A percentile compares a stretch with the other conserved stretches of the same genome.
Conservation (phyloP, 208 protist genomes). For the Leptomonas seymouri region DNA sequence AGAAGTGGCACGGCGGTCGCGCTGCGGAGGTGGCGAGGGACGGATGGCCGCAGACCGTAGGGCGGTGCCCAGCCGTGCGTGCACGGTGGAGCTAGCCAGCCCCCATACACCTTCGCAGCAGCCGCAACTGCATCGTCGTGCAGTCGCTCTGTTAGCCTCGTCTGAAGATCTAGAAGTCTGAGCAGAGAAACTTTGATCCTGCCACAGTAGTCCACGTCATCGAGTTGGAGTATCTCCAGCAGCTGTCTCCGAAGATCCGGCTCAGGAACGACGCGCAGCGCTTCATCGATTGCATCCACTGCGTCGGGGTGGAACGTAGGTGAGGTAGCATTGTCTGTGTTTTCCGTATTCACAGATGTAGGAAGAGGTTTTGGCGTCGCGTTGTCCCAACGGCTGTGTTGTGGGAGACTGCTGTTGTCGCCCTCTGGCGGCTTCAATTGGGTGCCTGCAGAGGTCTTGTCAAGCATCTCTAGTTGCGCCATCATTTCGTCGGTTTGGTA, state of each 20-base stretch:
- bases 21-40: constrained; percentile 62
- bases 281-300: constrained; percentile 16
- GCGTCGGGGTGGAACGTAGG: not conserved
- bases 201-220: constrained; percentile 26
- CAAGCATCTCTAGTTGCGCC: constrained; percentile 8
- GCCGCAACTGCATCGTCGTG: not conserved
- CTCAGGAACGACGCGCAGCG: constrained; percentile 17
- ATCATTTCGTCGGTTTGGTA: not conserved
- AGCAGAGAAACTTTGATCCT: constrained; percentile 39
- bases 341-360: not conserved
- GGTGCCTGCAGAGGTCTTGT: not conserved
- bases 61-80: constrained; percentile 40
- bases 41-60: constrained; percentile 35
- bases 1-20: constrained; percentile 34
- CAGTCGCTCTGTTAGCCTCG: not conserved
- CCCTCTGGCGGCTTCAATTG: not conserved
- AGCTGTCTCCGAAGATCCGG: constrained; percentile 36
- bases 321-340: not conserved
- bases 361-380: not conserved
- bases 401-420: not conserved
- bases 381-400: not conserved
- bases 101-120: not conserved
- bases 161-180: constrained; percentile 26
- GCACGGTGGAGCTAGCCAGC: constrained; percentile 12
- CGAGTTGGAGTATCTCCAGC: constrained; percentile 37